Evolutionary conservation across 305 asterid species (phyloP).

Genomic region (Solanum hybrid): DNA sequence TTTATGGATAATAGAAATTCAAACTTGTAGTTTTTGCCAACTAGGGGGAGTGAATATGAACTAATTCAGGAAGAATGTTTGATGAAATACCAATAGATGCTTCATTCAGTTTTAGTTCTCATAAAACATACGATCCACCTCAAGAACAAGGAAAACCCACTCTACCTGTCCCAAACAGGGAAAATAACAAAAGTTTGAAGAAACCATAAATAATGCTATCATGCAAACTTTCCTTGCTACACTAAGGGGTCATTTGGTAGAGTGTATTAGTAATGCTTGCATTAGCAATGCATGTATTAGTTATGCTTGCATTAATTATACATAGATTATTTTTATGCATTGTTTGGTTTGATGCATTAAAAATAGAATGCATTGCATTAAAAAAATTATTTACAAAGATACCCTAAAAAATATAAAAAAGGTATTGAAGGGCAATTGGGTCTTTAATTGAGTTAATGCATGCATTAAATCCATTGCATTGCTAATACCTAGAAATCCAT

Average conservation of each 20-base stretch:
- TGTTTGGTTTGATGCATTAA: no score
- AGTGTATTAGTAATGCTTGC: no score
- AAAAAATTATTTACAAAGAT: no score
- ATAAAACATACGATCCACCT: not conserved
- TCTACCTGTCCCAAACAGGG: not conserved
- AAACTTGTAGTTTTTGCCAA: not conserved
- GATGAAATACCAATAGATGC: not conserved
- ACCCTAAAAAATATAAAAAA: no score
- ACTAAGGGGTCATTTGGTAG: not conserved
- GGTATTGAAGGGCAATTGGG: no score
- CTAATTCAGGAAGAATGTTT: not conserved
- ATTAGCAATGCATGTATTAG: no score
- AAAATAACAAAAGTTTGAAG: slow-evolving; percentile 22
- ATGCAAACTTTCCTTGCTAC: not conserved
- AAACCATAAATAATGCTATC: slow-evolving; percentile 51
- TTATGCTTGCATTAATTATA: no score
- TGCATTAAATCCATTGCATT: no score
- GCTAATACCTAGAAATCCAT: no score
- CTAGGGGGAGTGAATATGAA: not conserved
- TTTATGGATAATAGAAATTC: not conserved
- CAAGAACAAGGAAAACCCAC: not conserved
- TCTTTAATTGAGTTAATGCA: no score
- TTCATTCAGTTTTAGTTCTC: not conserved
- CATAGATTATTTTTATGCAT: no score
- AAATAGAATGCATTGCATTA: no score